phyloP scores from a whole-genome alignment of 768 basidiomycete species.

The Lactifluus echinatus region DNA sequence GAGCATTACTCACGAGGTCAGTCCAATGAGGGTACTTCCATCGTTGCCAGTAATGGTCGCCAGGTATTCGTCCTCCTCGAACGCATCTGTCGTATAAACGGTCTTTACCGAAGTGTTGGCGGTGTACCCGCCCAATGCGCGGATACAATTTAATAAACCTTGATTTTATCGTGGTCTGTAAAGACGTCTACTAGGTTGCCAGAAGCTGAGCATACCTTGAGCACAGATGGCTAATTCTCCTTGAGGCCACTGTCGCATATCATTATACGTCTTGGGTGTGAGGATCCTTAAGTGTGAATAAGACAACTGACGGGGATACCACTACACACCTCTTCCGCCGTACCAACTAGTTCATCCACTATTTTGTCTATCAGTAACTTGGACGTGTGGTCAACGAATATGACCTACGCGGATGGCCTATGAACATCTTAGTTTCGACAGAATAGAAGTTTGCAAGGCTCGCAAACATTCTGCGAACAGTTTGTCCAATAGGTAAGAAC shows the following conservation, averaged over 20 bases:
- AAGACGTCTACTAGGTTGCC: not conserved
- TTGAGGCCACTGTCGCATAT: slow-evolving; percentile 47
- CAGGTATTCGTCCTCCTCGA: slow-evolving; percentile 48
- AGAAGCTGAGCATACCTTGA: slow-evolving; percentile 34
- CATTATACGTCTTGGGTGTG: slow-evolving; percentile 41
- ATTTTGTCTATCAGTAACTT: slow-evolving; percentile 1
- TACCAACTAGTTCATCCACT: slow-evolving; percentile 51
- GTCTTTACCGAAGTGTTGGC: slow-evolving; percentile 38
- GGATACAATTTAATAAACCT: slow-evolving; percentile 56
- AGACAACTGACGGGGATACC: not conserved
- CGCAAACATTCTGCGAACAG: slow-evolving; percentile 44
- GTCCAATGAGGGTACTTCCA: slow-evolving; percentile 41
- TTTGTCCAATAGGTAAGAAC: not conserved
- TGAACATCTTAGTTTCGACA: slow-evolving; percentile 45
- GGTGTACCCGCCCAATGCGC: slow-evolving; percentile 57
- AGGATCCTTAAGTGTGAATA: not conserved
- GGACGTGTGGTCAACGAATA: not conserved
- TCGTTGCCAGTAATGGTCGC: slow-evolving; percentile 35
- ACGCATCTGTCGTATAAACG: slow-evolving; percentile 52
- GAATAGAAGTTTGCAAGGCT: slow-evolving; percentile 50
- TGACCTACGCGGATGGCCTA: slow-evolving; percentile 52
- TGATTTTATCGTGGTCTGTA: not conserved
- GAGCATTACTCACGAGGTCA: slow-evolving; percentile 45
- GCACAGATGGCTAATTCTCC: slow-evolving; percentile 46
- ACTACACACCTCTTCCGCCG: slow-evolving; percentile 51